These are phyloP conservation scores for Fusarium sp. DNA, from an alignment of 2,329 filamentous ascomycete species.

Conservation along the genomic window DNA sequence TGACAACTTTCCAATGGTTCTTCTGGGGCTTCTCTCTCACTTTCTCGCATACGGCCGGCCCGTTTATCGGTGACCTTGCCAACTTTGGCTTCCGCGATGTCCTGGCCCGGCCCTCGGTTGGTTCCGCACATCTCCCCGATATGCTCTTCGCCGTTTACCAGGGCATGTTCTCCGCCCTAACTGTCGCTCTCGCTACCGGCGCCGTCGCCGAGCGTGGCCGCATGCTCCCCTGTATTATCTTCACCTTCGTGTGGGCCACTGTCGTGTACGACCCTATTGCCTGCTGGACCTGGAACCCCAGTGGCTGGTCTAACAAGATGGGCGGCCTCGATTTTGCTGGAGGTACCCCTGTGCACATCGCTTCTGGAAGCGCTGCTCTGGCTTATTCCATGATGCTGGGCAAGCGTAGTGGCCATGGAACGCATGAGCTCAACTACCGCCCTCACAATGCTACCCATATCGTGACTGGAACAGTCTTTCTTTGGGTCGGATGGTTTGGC, in stretches of 20 bases:
- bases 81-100: constrained; percentile 84
- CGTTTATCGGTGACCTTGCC: constrained; percentile 78
- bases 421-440: constrained; percentile 87
- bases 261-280: constrained; percentile 92
- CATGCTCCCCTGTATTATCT: constrained; percentile 87
- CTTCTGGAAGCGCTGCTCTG: constrained; percentile 82
- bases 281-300: constrained; percentile 92
- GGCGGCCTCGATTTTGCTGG: constrained; percentile 89
- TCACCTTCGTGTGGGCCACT: constrained; percentile 93
- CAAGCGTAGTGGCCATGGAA: constrained; percentile 83
- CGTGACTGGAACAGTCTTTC: constrained; percentile 89
- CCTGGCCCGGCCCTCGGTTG: constrained; percentile 77
- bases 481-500: constrained; percentile 96
- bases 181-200: constrained; percentile 83
- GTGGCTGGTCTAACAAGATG: constrained; percentile 80
- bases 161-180: constrained; percentile 88
- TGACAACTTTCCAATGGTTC: constrained; percentile 93
- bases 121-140: constrained; percentile 77
- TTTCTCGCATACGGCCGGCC: constrained; percentile 79
- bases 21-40: constrained; percentile 88
- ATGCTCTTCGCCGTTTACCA: constrained; percentile 86
- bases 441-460: constrained; percentile 94
- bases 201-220: constrained; percentile 87
- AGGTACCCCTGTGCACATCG: constrained; percentile 89
- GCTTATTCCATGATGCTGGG: constrained; percentile 93